Percentiles rank a stretch among this genome's conserved stretches.
Conservation (phyloP, 2,329 filamentous ascomycete genomes). For the Beauveria sp. region DNA sequence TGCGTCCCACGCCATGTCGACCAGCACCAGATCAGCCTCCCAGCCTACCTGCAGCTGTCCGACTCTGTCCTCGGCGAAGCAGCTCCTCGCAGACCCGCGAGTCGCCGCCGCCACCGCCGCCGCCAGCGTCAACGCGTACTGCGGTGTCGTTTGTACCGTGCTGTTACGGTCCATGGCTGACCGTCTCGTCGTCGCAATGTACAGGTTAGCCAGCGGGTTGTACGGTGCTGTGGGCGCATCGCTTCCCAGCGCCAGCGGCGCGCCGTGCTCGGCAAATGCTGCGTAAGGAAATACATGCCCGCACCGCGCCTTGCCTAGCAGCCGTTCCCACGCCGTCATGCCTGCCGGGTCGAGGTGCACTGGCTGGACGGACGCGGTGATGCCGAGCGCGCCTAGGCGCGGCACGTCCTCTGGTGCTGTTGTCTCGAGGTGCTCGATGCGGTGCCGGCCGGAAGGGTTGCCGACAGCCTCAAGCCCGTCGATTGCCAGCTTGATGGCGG, state of each 20-base stretch:
- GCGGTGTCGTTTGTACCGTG: conserved; percentile 33
- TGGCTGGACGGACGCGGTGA: conserved; percentile 52
- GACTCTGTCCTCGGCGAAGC: conserved; percentile 40
- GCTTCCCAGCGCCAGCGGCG: conserved; percentile 47
- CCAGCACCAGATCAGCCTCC: conserved; percentile 45
- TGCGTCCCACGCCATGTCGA: conserved; percentile 41
- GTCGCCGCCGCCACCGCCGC: conserved; percentile 43
- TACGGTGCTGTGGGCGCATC: conserved; percentile 54
- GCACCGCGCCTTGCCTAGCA: conserved; percentile 47
- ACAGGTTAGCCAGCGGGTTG: conserved; percentile 46
- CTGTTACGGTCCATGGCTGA: conserved; percentile 36
- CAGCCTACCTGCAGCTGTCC: conserved; percentile 43
- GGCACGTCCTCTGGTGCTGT: conserved; percentile 45
- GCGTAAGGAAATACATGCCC: conserved; percentile 55
- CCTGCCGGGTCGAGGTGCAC: conserved; percentile 55
- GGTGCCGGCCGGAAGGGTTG: conserved; percentile 41
- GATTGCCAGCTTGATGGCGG: conserved; percentile 47
- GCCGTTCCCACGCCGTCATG: conserved; percentile 50
- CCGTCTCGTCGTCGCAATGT: conserved; percentile 48
- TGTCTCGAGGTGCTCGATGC: conserved; percentile 58
- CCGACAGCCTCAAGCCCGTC: conserved; percentile 40
- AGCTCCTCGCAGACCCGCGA: conserved; percentile 43
- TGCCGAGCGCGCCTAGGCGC: conserved; percentile 48
- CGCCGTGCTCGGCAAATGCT: conserved; percentile 49
- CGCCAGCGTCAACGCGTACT: conserved; percentile 41